Evolutionary conservation across 2,329 filamentous ascomycete genomes (phyloP).

Genomic region (Alternaria sp.): DNA sequence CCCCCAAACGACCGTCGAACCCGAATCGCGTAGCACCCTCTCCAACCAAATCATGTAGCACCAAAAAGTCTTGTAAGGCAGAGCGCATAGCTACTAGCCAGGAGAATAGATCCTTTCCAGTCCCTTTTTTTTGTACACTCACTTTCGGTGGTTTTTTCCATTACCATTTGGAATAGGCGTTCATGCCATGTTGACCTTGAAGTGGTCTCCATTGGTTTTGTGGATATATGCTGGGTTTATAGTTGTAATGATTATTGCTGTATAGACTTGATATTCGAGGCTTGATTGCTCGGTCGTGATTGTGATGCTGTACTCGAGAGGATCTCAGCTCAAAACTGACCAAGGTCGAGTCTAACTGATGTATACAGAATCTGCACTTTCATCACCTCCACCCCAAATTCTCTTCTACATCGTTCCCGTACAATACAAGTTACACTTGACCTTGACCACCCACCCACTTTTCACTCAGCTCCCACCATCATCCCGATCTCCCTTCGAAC

Average conservation of each 20-base stretch:
- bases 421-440: not conserved
- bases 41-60: constrained; percentile 45
- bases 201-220: constrained; percentile 1
- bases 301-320: not conserved
- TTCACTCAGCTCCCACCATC: not conserved
- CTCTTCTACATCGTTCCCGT: not conserved
- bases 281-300: not conserved
- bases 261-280: constrained; percentile 9
- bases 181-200: constrained; percentile 14
- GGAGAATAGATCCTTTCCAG: constrained; percentile 35
- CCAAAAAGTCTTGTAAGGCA: constrained; percentile 43
- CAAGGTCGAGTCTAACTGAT: not conserved
- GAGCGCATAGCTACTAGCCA: constrained; percentile 21
- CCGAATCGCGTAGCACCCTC: constrained; percentile 36
- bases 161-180: constrained; percentile 7
- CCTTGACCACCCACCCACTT: not conserved
- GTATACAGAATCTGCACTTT: not conserved
- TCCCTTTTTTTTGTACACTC: constrained; percentile 21
- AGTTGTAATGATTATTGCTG: constrained; percentile 25
- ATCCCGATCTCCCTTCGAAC: not conserved
- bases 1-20: constrained; percentile 13
- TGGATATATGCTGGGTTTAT: constrained; percentile 24
- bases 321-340: not conserved
- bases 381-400: not conserved
- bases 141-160: constrained; percentile 1